Percentiles rank a stretch among this genome's conserved stretches.
phyloP scores from a whole-genome alignment of 305 asterid genomes.

The Fraxinus xanthoxyloides region DNA sequence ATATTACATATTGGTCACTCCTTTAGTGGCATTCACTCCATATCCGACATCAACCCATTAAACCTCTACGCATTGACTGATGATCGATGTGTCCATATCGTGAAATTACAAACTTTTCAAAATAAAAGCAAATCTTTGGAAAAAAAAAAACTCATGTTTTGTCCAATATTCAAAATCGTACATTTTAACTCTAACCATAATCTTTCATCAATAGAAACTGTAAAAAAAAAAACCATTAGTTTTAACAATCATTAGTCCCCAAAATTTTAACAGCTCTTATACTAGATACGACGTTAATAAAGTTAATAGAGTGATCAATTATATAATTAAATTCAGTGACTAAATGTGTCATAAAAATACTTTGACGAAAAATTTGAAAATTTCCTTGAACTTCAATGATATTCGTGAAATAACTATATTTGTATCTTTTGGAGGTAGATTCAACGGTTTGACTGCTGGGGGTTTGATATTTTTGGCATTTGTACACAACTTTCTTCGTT shows the following conservation, averaged over 20 bases:
- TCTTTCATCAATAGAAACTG: background rate
- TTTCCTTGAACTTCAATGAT: background rate
- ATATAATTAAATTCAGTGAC: background rate
- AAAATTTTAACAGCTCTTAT: too few species aligned
- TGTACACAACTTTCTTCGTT: background rate
- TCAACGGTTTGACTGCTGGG: conserved; percentile 17
- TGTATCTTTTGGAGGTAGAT: background rate
- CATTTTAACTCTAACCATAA: background rate
- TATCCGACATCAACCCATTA: background rate
- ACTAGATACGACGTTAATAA: too few species aligned
- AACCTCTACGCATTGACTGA: background rate
- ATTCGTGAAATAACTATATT: background rate
- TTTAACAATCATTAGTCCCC: background rate
- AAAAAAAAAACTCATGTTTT: background rate
- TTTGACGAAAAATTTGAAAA: background rate
- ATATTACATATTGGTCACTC: background rate
- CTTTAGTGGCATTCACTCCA: background rate
- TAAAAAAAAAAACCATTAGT: background rate
- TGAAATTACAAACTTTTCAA: background rate
- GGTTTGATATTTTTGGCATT: background rate
- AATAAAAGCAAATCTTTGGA: too few species aligned
- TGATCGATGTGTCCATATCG: background rate
- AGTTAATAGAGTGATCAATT: background rate
- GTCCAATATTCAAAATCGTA: background rate
- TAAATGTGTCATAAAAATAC: background rate